Evolutionary conservation across 805 yeast genomes (phyloP), one percentile per base, ranked within the genome.

Genomic region (Scheffersomyces spartinae): DNA sequence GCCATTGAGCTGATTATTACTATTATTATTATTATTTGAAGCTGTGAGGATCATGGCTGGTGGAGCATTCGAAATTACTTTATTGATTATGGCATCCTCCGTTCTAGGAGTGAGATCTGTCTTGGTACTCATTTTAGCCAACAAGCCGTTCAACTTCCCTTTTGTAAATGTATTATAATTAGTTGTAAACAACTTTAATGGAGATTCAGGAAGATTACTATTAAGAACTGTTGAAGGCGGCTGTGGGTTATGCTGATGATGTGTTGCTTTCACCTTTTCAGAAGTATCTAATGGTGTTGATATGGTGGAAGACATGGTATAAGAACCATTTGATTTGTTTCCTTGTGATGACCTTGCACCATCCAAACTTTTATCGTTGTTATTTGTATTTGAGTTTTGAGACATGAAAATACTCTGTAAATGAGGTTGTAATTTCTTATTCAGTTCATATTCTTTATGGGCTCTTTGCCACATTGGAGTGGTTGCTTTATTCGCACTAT

Each of bases 141-240:
- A 24, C 4, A 55, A 32, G 13, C 47, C 55, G 24, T 29, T 45
- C 15, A 54, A 38, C 25, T 40, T 46, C 21, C 39, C 56, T 26
- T 55, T 54, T 7, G 67, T 60, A 28, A 45, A 60, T 0, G 67
- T 60, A 33, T 60, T 55, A 32, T 60, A 60, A 17, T 55, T 45
- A 24, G 43, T 47, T 6, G 52, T 49, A 30, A 54, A 60, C 9
- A 60, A 39, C 31, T 60, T 60, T 23, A 60, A 43, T 1, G 67
- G 67, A n/a, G 62, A 55, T 9, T 48, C 61, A 2, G 54, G 53
- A 13, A 44, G 42, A n/a, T 38, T 24, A 35, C 36, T n/a, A 36
- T 40, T 24, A 30, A 25, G 19, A 28, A 36, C 15, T 23, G 17
- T 13, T 20, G 17, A 23, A 11, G 30, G 22, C 29, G 13, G 25